These are phyloP conservation scores for Ilex paraguariensis DNA, from an alignment of 305 asterid species.

Conservation along the genomic window DNA sequence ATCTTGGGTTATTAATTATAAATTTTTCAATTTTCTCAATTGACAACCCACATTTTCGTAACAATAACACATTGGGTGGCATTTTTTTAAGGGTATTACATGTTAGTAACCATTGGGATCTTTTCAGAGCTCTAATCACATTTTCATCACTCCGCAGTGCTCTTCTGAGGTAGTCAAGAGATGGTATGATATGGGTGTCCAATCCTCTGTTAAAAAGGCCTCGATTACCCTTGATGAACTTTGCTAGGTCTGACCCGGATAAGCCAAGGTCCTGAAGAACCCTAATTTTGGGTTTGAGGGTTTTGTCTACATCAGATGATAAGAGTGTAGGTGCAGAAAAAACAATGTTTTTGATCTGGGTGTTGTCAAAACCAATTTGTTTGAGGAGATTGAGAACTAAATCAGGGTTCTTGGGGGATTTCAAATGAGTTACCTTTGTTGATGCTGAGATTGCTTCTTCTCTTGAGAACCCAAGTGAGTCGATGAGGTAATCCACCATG, in stretches of 20 bases:
- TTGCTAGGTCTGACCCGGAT: conserved; percentile 6
- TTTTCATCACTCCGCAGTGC: conserved; percentile 13
- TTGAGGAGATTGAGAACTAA: conserved; percentile 12
- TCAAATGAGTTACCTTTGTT: neutral
- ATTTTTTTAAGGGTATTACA: neutral
- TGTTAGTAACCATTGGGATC: neutral
- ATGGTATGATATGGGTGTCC: conserved; percentile 5
- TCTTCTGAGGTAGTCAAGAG: conserved; percentile 11
- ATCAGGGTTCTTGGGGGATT: conserved; percentile 13
- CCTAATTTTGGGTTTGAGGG: conserved; percentile 15
- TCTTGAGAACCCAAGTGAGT: conserved; percentile 2
- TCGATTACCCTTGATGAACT: neutral
- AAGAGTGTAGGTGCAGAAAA: conserved; percentile 5
- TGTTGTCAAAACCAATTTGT: conserved; percentile 10
- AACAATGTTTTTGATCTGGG: conserved; percentile 13
- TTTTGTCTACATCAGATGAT: conserved; percentile 6
- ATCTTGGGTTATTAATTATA: conserved; percentile 3
- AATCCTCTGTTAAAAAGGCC: conserved; percentile 6
- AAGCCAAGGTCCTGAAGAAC: conserved; percentile 14
- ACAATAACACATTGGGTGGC: conserved; percentile 1
- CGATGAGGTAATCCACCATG: neutral
- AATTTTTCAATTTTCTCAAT: neutral
- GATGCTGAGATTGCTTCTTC: conserved; percentile 13
- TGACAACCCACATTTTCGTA: conserved; percentile 14
- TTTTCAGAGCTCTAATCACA: conserved; percentile 9